Evolutionary conservation across 2,329 filamentous ascomycete genomes (phyloP).

Genomic region (Dothistroma septosporum): DNA sequence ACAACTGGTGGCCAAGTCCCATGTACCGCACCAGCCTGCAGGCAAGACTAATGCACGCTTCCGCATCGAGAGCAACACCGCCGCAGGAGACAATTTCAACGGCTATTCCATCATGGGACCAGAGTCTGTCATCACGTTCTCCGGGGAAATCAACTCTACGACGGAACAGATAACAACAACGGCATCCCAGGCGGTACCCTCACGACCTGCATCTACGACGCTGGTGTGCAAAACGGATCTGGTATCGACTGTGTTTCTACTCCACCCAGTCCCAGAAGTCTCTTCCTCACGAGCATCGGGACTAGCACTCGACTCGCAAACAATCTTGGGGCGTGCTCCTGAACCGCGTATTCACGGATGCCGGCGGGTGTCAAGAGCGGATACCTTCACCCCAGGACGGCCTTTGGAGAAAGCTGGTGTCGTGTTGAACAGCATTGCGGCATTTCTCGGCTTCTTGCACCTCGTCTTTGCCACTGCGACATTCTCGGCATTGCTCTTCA

Average conservation of each 20-base stretch:
- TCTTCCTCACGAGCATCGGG: slow-evolving; percentile 20
- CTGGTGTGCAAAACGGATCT: slow-evolving; percentile 11
- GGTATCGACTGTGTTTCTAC: slow-evolving; percentile 22
- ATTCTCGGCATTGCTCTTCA: too few species aligned
- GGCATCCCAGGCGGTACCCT: slow-evolving; percentile 17
- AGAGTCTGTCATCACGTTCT: neutral
- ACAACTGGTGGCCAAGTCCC: slow-evolving; percentile 11
- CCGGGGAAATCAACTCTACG: slow-evolving; percentile 21
- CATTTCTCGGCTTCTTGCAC: neutral
- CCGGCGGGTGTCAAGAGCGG: slow-evolving; percentile 20
- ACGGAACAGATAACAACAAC: slow-evolving; percentile 16
- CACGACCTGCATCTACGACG: slow-evolving; percentile 19
- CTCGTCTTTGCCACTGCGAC: neutral
- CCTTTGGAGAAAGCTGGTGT: slow-evolving; percentile 7
- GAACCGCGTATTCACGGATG: slow-evolving; percentile 11
- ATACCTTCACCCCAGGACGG: neutral
- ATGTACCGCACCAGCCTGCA: neutral
- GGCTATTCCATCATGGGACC: slow-evolving; percentile 17
- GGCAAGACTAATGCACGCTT: slow-evolving; percentile 8
- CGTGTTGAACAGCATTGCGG: too few species aligned
- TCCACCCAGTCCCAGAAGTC: slow-evolving; percentile 17
- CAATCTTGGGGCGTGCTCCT: slow-evolving; percentile 23
- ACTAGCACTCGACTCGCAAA: neutral
- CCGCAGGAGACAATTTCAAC: slow-evolving; percentile 22
- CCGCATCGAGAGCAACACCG: slow-evolving; percentile 24